Evolutionary conservation across 176 grass and related monocot genomes (phyloP), one percentile per base, ranked within the genome.

Genomic region (Cymbopogon citratus): DNA sequence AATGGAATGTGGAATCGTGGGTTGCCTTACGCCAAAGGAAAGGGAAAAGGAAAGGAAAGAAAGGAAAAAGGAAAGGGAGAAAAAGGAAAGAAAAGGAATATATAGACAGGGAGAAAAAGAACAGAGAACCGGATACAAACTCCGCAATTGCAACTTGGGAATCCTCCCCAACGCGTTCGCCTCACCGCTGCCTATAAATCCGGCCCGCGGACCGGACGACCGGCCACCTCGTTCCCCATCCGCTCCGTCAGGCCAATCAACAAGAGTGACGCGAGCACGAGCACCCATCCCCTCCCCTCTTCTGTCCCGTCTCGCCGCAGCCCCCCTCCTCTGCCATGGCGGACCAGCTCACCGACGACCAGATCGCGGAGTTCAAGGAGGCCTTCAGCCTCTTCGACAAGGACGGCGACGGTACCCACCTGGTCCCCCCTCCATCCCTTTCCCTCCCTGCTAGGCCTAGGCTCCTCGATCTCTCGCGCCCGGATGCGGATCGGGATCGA

Each of bases 301-400:
- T 8, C 40, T 24, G 48, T 73, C 43, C 43, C 59, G 41, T 46
- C 24, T 71, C 18, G 63, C 24, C 51, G 76, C 76, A 79, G 33
- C 72, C 45, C 4, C 72, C 63, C 7, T 16, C 63, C 7, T 16
- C 38, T 21, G 63, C 34, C 82, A 98, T 98, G 95, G 95, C 95
- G 81, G 95, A 94, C 26, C 92, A 92, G 80, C 88, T 98, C 74
- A 91, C 81, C 40, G 89, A 94, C 45, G 95, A 94, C 61, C 95
- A 98, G 92, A 98, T 98, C 87, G 70, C 90, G 4, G 95, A 98
- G 86, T 92, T 94, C 77, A 94, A 91, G 90, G 95, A 94, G 84
- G 92, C 92, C 13, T 98, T 98, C 92, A 94, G 92, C 88, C 87
- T 98, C 74, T 98, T 98, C 81, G 95, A 98, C 81, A 98, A 98